Evolutionary conservation across 1,284 basidiomycete genomes (phyloP).

Genomic region (Moniliophthora roreri): DNA sequence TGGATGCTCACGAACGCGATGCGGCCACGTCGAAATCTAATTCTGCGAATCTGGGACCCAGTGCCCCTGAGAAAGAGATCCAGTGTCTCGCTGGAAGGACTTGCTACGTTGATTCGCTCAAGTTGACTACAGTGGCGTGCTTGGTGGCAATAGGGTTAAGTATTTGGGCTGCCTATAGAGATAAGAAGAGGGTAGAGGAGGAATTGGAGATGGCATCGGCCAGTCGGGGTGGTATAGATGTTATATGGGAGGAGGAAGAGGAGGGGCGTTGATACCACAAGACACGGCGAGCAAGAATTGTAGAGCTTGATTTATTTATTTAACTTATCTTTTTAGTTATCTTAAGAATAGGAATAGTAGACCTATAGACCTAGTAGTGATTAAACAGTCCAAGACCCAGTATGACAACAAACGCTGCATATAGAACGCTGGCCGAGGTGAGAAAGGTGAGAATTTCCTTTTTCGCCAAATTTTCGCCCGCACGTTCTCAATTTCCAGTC

Average conservation of each 20-base stretch:
- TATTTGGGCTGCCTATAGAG: slow-evolving; percentile 48
- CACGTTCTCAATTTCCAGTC: too few relatives aligned
- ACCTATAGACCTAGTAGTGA: too few relatives aligned
- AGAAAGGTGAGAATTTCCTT: too few relatives aligned
- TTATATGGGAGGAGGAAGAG: slow-evolving; percentile 11
- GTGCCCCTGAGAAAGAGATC: background rate
- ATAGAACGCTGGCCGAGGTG: too few relatives aligned
- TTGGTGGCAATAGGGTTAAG: slow-evolving; percentile 45
- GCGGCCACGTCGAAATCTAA: background rate
- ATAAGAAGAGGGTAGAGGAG: slow-evolving; percentile 29
- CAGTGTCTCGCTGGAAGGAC: slow-evolving; percentile 49
- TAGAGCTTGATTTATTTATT: too few relatives aligned
- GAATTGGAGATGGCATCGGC: background rate
- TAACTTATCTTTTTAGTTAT: too few relatives aligned
- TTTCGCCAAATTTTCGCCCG: too few relatives aligned
- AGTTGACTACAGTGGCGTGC: slow-evolving; percentile 49
- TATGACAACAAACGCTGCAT: too few relatives aligned
- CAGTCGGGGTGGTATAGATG: background rate
- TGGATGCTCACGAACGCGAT: slow-evolving; percentile 64
- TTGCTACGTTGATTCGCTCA: slow-evolving; percentile 54
- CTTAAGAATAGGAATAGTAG: too few relatives aligned
- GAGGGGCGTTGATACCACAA: background rate
- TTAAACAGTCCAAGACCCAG: too few relatives aligned
- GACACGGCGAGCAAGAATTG: too few relatives aligned
- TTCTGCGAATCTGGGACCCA: background rate